Evolutionary conservation across 2,329 filamentous ascomycete genomes (phyloP), one percentile per base, ranked within the genome.

Genomic region (Aspergillus neotritici): DNA sequence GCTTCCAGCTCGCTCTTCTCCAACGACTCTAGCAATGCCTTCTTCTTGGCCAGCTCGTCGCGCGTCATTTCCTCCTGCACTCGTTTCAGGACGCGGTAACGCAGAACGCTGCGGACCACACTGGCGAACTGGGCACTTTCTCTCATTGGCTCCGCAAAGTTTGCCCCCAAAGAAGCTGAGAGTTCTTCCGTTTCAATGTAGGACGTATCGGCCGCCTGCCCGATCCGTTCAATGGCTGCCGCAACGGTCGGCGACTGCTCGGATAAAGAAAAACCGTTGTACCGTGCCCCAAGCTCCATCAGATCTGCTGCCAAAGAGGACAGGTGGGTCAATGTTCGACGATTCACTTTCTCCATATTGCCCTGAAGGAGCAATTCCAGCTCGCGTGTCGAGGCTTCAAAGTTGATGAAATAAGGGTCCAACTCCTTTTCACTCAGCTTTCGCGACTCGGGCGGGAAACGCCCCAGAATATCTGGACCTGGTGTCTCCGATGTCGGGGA

Each of bases 1-100:
- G 93, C 90, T 69, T 98, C 93, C 5, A 85, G 78, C 67, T 98
- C 93, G 60, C 91, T 97, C 46, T 83, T 81, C 70, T 98, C 93
- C n/a, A 98, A 72, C 37, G 90, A 86, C 34, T 94, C 87, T 11
- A 98, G 75, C 10, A 93, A 75, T 3, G 78, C 72, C 56, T 79
- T 82, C 72, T 97, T 97, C 74, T 91, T 95, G 43, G 84, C 79
- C 9, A 98, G 74, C 57, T 98, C 90, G 46, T 98, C 93, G 34
- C 84, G 84, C 1, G 93, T 97, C 83, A 97, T 91, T 62, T 98
- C 93, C 65, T 97, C 89, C 62, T 98, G 93, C 41, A 98, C 87
- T 36, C 93, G 80, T 72, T 98, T 98, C 49, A 96, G 72, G 3
- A 97, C 84, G 12, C 93, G 78, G 63, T 96, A 98, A 52, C 87